Base-by-base conservation (phyloP, 352 stramenopile genomes). In the Globisporangium ultimum region DNA sequence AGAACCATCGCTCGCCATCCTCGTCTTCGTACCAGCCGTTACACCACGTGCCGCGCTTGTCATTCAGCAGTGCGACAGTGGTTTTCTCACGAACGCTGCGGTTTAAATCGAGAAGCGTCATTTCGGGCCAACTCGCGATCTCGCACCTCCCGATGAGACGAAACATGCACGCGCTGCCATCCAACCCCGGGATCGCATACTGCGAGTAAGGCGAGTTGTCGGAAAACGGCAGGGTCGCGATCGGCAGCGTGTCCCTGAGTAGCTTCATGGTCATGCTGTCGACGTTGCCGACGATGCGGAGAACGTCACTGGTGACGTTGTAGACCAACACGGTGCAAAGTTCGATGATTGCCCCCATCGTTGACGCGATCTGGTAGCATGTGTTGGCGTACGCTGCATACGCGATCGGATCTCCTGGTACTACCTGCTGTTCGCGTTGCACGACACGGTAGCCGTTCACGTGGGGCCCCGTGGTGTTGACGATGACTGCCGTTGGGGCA, bases 211-310 rank as follows among this genome's bases (percentile, higher is more conserved):
- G 14, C 0, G 53, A 47, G 45, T 82, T 79, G 28, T 84, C 76
- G 56, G 52, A 71, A 53, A 60, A 79, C 6, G 76, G 74, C 45
- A 84, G 53, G 15, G 74, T 68, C 3, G 83, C 43, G 48, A 85
- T 54, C 2, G 75, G 75, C 12, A 82, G 48, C 17, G 72, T 66
- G 49, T 71, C 38, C 0, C 56, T 24, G 12, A 85, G 48, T 1
- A 55, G 11, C 32, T 41, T 48, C 55, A 47, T 46, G 22, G 32
- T 32, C 24, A 5, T 32, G 24, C 24, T 32, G 24, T 32, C 24
- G 24, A 32, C 24, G 24, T 32, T 5, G 24, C 5, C 24, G 24
- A 32, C 24, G 24, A 32, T 32, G 24, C 24, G 24, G 24, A 32
- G 24, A 32, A 32, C 24, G 24, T 32, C 24, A 5, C 5, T 32